phyloP scores from a whole-genome alignment of 192 early-diverging fungal genomes.

The Chytriomyces confervae region DNA sequence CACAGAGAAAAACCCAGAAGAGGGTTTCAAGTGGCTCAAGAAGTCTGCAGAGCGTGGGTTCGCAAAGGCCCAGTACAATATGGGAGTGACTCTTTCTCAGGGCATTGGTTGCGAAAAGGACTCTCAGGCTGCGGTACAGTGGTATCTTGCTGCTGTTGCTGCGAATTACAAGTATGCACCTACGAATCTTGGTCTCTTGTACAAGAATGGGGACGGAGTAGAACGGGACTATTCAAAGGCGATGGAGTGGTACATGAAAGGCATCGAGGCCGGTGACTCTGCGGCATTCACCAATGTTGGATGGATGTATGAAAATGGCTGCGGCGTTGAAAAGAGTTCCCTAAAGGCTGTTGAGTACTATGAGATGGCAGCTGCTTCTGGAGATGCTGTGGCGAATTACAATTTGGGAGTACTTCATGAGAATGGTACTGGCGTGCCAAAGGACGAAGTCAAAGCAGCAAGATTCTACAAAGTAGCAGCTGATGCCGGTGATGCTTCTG shows the following conservation, averaged over 20 bases:
- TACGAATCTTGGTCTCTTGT: slow-evolving; percentile 10
- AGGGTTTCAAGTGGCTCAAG: background rate
- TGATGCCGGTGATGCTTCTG: slow-evolving; percentile 30
- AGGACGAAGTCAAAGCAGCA: slow-evolving; percentile 12
- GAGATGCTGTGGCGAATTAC: slow-evolving; percentile 4
- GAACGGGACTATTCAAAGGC: slow-evolving; percentile 21
- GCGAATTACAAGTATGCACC: background rate
- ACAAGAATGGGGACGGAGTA: slow-evolving; percentile 22
- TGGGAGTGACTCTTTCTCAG: background rate
- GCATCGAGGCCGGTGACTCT: slow-evolving; percentile 40
- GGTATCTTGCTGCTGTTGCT: background rate
- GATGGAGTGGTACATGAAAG: slow-evolving; percentile 37
- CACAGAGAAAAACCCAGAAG: too few relatives aligned
- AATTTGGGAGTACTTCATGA: slow-evolving; percentile 23
- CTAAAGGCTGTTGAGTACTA: slow-evolving; percentile 15
- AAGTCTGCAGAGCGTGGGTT: background rate
- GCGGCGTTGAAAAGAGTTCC: slow-evolving; percentile 21
- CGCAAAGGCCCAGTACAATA: background rate
- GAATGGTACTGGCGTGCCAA: slow-evolving; percentile 1
- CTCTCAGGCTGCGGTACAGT: background rate
- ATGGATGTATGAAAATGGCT: slow-evolving; percentile 69
- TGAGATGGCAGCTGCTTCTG: slow-evolving; percentile 28
- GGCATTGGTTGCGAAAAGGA: background rate
- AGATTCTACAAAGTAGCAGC: slow-evolving; percentile 34
- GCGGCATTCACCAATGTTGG: slow-evolving; percentile 56